A percentile compares a stretch with the other conserved stretches of the same genome.
phyloP scores from a whole-genome alignment of 1,284 basidiomycete species.

The Omphalotus olearius region DNA sequence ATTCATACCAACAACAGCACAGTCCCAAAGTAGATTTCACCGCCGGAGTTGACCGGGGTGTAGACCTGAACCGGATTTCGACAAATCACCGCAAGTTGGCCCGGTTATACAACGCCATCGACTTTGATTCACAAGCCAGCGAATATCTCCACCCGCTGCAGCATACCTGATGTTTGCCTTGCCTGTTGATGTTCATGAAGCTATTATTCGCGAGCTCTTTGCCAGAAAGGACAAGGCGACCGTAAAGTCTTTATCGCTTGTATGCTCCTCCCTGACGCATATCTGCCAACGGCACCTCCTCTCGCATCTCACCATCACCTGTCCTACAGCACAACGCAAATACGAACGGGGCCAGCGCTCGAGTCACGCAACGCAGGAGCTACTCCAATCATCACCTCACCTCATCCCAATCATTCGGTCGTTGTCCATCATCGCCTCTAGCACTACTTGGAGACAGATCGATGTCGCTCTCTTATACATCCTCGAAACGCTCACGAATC shows the following conservation, averaged over 20 bases:
- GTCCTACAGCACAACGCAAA: neutral
- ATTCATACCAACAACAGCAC: neutral
- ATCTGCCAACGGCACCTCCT: constrained; percentile 4
- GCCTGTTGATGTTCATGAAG: neutral
- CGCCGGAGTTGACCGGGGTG: no score
- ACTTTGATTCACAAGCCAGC: neutral
- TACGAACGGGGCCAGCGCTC: neutral
- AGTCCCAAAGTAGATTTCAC: no score
- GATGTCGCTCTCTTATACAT: constrained; percentile 1
- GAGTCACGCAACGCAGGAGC: neutral
- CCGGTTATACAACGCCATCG: no score
- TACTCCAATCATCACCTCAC: constrained; percentile 5
- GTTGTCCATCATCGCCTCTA: neutral
- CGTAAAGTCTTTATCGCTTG: constrained; percentile 6
- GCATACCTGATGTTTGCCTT: neutral
- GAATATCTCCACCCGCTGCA: neutral
- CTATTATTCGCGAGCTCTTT: neutral
- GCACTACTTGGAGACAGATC: neutral
- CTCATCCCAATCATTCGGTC: constrained; percentile 5
- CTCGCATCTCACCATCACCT: neutral
- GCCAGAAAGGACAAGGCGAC: constrained; percentile 3
- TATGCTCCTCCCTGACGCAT: neutral
- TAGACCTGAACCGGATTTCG: neutral
- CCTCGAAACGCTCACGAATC: neutral
- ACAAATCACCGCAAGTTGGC: neutral